These are phyloP conservation scores for Ustilago xerochloae DNA, from an alignment of 1,284 basidiomycete genomes.

Conservation along the genomic window DNA sequence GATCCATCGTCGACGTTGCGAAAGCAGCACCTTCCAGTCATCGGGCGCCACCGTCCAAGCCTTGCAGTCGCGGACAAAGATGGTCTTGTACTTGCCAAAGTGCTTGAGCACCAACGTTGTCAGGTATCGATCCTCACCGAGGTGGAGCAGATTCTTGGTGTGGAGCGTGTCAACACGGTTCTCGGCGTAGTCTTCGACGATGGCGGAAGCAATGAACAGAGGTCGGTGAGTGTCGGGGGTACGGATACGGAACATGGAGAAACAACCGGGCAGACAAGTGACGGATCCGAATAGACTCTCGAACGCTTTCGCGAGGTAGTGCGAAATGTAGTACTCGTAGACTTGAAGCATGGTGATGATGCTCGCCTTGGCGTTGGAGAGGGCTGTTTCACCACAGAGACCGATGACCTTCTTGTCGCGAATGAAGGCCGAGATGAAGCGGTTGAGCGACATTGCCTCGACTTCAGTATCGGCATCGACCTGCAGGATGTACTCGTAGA, in stretches of 20 bases:
- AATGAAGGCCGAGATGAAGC: slow-evolving; percentile 83
- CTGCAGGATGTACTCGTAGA: slow-evolving; percentile 97
- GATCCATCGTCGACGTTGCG: slow-evolving; percentile 98
- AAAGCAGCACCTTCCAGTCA: slow-evolving; percentile 93
- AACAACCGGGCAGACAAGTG: slow-evolving; percentile 87
- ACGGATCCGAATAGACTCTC: slow-evolving; percentile 96
- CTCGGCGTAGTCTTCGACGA: slow-evolving; percentile 93
- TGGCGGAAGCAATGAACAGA: slow-evolving; percentile 76
- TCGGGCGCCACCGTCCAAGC: slow-evolving; percentile 73
- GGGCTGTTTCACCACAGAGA: slow-evolving; percentile 90
- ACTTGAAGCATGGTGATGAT: slow-evolving; percentile 98
- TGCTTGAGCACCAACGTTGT: slow-evolving; percentile 90
- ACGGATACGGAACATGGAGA: slow-evolving; percentile 67
- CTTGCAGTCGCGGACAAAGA: slow-evolving; percentile 91
- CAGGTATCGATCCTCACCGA: slow-evolving; percentile 98
- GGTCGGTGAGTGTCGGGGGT: slow-evolving; percentile 68
- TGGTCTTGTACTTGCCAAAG: slow-evolving; percentile 76
- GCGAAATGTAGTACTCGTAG: slow-evolving; percentile 69
- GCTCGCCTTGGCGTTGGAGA: slow-evolving; percentile 90
- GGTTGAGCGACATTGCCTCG: slow-evolving; percentile 84
- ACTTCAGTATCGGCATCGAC: slow-evolving; percentile 95
- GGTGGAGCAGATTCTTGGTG: slow-evolving; percentile 85
- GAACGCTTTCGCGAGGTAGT: slow-evolving; percentile 96
- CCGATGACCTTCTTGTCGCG: slow-evolving; percentile 93
- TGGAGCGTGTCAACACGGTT: slow-evolving; percentile 96